phyloP scores from a whole-genome alignment of 768 basidiomycete genomes.

The Rhizopogon sp. region DNA sequence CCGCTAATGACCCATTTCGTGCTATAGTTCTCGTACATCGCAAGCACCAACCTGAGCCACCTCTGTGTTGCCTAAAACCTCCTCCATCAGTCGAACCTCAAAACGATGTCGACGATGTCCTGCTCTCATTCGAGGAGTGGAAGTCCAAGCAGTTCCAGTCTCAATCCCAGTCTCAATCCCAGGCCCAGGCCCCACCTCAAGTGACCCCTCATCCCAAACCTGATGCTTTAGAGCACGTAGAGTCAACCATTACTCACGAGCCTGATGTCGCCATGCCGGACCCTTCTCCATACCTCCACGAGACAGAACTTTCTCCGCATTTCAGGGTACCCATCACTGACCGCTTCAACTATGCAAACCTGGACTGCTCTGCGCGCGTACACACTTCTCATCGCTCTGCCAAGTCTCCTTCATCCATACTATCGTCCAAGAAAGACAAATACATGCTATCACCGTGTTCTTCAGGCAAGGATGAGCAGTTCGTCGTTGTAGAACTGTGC shows the following conservation, averaged over 20 bases:
- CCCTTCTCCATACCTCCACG: conserved; percentile 7
- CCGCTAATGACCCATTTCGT: conserved; percentile 57
- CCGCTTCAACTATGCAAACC: conserved; percentile 90
- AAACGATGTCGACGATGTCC: conserved; percentile 50
- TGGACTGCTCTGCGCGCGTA: conserved; percentile 91
- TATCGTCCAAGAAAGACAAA: conserved; percentile 84
- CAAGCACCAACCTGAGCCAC: conserved; percentile 41
- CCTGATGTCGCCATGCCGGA: conserved; percentile 11
- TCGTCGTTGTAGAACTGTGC: conserved; percentile 92
- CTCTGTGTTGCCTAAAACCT: conserved; percentile 67
- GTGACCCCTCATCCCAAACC: conserved; percentile 11
- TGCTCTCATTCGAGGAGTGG: conserved; percentile 88
- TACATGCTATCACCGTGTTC: conserved; percentile 97
- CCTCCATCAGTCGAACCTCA: conserved; percentile 28
- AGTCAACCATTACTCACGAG: conserved; percentile 5
- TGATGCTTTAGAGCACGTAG: conserved; percentile 5
- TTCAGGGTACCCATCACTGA: conserved; percentile 75
- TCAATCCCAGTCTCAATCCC: conserved; percentile 22
- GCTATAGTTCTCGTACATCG: conserved; percentile 47
- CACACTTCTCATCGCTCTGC: conserved; percentile 78
- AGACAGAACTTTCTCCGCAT: conserved; percentile 42
- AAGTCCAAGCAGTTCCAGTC: conserved; percentile 59
- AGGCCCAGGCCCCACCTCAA: conserved; percentile 17
- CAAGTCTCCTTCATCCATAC: conserved; percentile 77
- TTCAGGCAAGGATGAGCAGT: conserved; percentile 48